Percentiles rank a stretch among this genome's conserved stretches.
Evolutionary conservation across 345 rosid species (phyloP).

Genomic region (Citrus medica): DNA sequence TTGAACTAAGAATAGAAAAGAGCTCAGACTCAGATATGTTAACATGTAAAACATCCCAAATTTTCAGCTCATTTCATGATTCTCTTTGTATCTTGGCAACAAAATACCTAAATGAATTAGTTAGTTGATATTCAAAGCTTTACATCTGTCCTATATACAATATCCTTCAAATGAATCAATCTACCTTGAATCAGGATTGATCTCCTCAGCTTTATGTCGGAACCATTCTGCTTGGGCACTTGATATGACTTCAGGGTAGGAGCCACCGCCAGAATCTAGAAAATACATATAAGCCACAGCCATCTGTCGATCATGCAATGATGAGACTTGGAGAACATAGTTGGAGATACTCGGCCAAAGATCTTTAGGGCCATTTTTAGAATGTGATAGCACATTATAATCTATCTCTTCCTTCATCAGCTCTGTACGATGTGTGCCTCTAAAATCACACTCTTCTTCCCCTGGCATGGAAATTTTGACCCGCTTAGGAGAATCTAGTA

Average conservation of each 20-base stretch:
- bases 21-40: neutral
- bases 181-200: slow-evolving; percentile 71
- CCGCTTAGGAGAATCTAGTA: slow-evolving; percentile 1
- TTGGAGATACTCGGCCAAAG: slow-evolving; percentile 91
- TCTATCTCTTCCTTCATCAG: slow-evolving; percentile 55
- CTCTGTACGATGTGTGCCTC: slow-evolving; percentile 53
- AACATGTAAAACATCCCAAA: neutral
- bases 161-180: neutral
- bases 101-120: neutral
- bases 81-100: neutral
- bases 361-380: slow-evolving; percentile 53
- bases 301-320: slow-evolving; percentile 28
- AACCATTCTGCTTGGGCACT: slow-evolving; percentile 83
- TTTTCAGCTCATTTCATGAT: neutral
- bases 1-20: neutral
- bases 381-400: slow-evolving; percentile 40
- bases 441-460: slow-evolving; percentile 44
- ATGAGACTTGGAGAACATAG: slow-evolving; percentile 51
- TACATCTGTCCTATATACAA: neutral
- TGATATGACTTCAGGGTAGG: slow-evolving; percentile 80
- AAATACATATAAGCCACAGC: slow-evolving; percentile 60
- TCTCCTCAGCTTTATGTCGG: slow-evolving; percentile 38
- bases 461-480: slow-evolving; percentile 16
- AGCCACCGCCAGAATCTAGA: slow-evolving; percentile 93
- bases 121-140: neutral